Conservation (phyloP, 495 filamentous ascomycete species). For the Trichocladium antarcticum region DNA sequence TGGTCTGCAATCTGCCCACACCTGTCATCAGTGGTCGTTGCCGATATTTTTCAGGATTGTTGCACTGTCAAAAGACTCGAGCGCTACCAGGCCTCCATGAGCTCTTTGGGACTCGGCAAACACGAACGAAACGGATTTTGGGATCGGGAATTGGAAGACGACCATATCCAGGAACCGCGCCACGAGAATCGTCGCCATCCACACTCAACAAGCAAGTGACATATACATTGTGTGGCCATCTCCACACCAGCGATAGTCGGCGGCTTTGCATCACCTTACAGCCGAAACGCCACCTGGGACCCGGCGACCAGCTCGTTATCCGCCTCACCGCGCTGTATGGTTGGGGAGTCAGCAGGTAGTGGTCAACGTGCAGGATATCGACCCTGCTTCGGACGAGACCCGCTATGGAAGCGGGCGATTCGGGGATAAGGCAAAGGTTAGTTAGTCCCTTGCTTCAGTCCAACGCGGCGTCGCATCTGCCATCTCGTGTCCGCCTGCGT, state of each 20-base stretch:
- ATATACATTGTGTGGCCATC: not conserved
- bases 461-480: not conserved
- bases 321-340: slow-evolving; percentile 8
- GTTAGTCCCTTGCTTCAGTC: slow-evolving; percentile 18
- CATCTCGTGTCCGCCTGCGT: not conserved
- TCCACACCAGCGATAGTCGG: not conserved
- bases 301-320: not conserved
- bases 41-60: not conserved
- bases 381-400: slow-evolving; percentile 15
- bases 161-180: no score
- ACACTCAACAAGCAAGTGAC: not conserved
- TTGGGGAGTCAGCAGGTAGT: not conserved
- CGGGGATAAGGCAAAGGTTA: slow-evolving; percentile 41
- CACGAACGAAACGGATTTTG: not conserved
- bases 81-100: not conserved
- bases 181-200: not conserved
- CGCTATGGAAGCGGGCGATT: slow-evolving; percentile 45
- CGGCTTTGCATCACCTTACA: no score
- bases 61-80: not conserved
- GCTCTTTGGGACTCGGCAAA: not conserved
- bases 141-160: not conserved
- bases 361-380: slow-evolving; percentile 6
- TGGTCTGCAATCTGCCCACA: no score
- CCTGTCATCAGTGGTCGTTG: not conserved
- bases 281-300: not conserved